Evolutionary conservation across 805 yeast genomes (phyloP).

Genomic region (Ogataea glucozyma): DNA sequence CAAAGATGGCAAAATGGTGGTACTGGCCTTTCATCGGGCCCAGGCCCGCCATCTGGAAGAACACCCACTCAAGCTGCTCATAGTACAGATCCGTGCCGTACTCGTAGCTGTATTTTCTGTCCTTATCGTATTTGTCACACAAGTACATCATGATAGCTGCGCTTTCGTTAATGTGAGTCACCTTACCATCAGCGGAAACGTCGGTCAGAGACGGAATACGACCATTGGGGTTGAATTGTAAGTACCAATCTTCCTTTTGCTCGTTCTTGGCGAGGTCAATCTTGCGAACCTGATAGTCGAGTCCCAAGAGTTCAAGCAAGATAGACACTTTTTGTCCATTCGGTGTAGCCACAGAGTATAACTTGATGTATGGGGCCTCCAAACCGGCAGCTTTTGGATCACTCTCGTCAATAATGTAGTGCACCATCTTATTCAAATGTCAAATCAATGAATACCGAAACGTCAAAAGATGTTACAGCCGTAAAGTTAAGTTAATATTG

Average conservation of each 20-base stretch:
- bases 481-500: neutral
- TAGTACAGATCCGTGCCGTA: conserved; percentile 47
- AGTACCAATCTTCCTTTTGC: conserved; percentile 59
- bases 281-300: conserved; percentile 42
- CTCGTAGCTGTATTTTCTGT: conserved; percentile 45
- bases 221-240: conserved; percentile 62
- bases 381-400: conserved; percentile 37
- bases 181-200: conserved; percentile 41
- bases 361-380: conserved; percentile 44
- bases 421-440: conserved; percentile 34
- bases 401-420: conserved; percentile 32
- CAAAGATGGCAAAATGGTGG: conserved; percentile 44
- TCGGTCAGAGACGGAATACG: conserved; percentile 57
- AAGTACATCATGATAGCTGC: conserved; percentile 63
- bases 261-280: conserved; percentile 44
- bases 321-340: conserved; percentile 46
- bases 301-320: conserved; percentile 42
- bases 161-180: conserved; percentile 52
- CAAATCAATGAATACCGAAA: no score
- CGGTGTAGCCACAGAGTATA: conserved; percentile 46
- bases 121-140: conserved; percentile 60
- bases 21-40: conserved; percentile 70
- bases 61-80: conserved; percentile 52
- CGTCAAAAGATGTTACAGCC: conserved; percentile 3
- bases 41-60: conserved; percentile 58